These are phyloP conservation scores for Arabidopsis lyrata DNA, from an alignment of 441 rosid species.

Conservation along the genomic window DNA sequence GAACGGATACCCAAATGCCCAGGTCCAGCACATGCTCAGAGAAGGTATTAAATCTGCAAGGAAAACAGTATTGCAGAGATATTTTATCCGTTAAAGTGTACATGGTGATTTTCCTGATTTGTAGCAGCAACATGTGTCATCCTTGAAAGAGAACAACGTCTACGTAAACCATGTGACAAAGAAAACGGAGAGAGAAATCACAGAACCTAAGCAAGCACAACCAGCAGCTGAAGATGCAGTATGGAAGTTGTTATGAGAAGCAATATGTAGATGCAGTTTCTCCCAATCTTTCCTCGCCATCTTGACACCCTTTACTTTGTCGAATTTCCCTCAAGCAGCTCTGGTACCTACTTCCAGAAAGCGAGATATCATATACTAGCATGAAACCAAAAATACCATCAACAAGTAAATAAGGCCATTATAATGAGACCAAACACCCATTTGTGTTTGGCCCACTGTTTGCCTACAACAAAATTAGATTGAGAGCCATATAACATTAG, in stretches of 20 bases:
- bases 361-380: slow-evolving; percentile 81
- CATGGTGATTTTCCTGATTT: too few relatives aligned
- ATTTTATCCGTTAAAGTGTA: too few relatives aligned
- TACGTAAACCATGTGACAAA: background rate
- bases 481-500: background rate
- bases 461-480: slow-evolving; percentile 61
- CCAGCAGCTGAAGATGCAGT: slow-evolving; percentile 97
- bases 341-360: slow-evolving; percentile 83
- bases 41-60: too few relatives aligned
- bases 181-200: background rate
- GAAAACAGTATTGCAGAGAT: too few relatives aligned
- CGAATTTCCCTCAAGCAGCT: slow-evolving; percentile 84
- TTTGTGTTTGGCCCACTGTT: slow-evolving; percentile 89
- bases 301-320: slow-evolving; percentile 75
- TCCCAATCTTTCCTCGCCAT: slow-evolving; percentile 84
- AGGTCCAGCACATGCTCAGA: too few relatives aligned
- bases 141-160: too few relatives aligned
- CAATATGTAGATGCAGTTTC: slow-evolving; percentile 76
- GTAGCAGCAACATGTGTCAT: too few relatives aligned
- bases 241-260: slow-evolving; percentile 90
- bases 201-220: slow-evolving; percentile 85
- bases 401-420: slow-evolving; percentile 4
- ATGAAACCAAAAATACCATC: slow-evolving; percentile 14
- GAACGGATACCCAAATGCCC: too few relatives aligned
- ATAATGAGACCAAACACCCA: slow-evolving; percentile 50